A percentile compares a stretch with the other conserved stretches of the same genome.
phyloP scores from a whole-genome alignment of 768 basidiomycete genomes.

The Termitomyces sp. region DNA sequence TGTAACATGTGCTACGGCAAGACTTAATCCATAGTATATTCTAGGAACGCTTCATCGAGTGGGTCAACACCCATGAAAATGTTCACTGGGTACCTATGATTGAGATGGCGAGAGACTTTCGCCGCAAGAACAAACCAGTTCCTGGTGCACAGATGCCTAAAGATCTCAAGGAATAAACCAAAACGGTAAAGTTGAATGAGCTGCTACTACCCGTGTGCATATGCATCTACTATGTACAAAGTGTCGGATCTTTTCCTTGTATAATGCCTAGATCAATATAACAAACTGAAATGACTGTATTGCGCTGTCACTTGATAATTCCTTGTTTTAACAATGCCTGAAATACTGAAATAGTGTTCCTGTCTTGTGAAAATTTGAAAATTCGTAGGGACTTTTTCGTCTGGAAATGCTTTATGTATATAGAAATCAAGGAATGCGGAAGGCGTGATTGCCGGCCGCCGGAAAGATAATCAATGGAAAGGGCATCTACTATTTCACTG shows the following conservation, averaged over 20 bases:
- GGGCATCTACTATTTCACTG: background rate
- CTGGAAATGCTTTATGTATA: too few relatives aligned
- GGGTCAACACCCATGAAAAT: conserved; percentile 64
- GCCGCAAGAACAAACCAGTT: conserved; percentile 41
- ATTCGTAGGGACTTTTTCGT: too few relatives aligned
- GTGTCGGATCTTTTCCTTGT: too few relatives aligned
- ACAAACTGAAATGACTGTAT: too few relatives aligned
- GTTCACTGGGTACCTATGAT: conserved; percentile 69
- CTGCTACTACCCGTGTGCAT: background rate
- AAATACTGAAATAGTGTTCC: too few relatives aligned
- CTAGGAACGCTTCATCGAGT: conserved; percentile 69
- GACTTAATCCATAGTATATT: too few relatives aligned
- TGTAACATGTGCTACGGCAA: background rate
- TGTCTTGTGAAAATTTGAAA: too few relatives aligned
- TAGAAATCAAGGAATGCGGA: too few relatives aligned
- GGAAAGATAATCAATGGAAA: background rate
- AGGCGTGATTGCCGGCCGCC: background rate
- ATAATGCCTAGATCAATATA: too few relatives aligned
- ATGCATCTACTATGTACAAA: too few relatives aligned
- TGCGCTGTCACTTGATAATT: too few relatives aligned
- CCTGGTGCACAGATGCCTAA: conserved; percentile 50
- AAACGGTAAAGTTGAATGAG: background rate
- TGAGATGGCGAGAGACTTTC: conserved; percentile 61
- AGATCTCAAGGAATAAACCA: background rate
- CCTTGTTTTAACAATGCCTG: too few relatives aligned